Base-by-base conservation (phyloP, 148 eudicot genomes). In the Rheum nobile region DNA sequence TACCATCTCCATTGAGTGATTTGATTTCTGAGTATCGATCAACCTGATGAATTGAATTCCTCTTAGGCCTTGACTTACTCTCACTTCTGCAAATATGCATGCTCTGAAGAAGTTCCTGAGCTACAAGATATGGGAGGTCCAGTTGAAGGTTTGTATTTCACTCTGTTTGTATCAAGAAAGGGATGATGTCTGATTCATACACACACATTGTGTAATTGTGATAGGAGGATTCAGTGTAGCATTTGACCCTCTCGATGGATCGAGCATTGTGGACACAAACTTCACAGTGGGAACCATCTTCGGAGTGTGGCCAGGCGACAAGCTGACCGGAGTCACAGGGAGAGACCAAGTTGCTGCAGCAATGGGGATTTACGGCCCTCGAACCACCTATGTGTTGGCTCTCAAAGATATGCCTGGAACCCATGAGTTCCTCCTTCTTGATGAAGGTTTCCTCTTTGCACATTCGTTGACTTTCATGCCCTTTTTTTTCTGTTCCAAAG, bases 221-320 rank as follows among this genome's bases (percentile, higher is more conserved):
- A n/a, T n/a, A 95, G 99, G 97, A 43, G 99, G 99, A 79, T 96
- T 96, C 68, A 96, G 99, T 73, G 99, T 96, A 74, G 99, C 99
- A 32, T 96, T 96, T 74, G 99, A 96, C 83, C 99, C 99, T 38
- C 91, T 96, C 6, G 99, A 96, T 77, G 99, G 99, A 22, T 96
- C 99, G 31, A 96, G 99, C 78, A 96, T 96, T 21, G 97, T 96
- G 7, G 99, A 96, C 85, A 96, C 99, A 44, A 96, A 96, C 75
- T 96, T 96, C 91, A 90, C 99, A 4, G 99, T 96, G 29, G 99
- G 99, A 24, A 96, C 99, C 75, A 96, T 96, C 55, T 96, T 96
- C 67, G 99, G 99, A 11, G 99, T 96, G 54, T 96, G 97, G 99
- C 97, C 99, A 6, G 99, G 99, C 43, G 99, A 92, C 77, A 96